Percentiles rank a stretch among this genome's conserved stretches.
Evolutionary conservation across 2,329 filamentous ascomycete species (phyloP).

Genomic region (Epichloe festucae): DNA sequence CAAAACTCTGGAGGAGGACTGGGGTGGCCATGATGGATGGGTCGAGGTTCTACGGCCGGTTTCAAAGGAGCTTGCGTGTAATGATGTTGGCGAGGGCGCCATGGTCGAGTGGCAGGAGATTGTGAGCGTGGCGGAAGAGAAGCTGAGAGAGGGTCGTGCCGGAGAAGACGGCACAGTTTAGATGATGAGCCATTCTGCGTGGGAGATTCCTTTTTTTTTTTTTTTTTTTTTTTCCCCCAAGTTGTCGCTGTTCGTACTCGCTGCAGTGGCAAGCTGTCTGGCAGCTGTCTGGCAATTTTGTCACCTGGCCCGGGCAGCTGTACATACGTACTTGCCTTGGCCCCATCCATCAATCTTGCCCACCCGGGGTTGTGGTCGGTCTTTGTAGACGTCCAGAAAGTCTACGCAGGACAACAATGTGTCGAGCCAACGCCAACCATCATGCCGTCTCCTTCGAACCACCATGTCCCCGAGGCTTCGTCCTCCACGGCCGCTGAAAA

Average conservation of each 20-base stretch:
- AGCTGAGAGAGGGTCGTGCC: slow-evolving; percentile 36
- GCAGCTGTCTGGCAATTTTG: neutral
- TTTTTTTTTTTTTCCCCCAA: too few species aligned
- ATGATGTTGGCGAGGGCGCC: slow-evolving; percentile 67
- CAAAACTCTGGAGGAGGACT: slow-evolving; percentile 56
- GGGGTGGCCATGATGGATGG: slow-evolving; percentile 41
- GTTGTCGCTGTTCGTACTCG: too few species aligned
- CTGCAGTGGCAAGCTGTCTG: neutral
- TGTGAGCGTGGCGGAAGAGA: slow-evolving; percentile 48
- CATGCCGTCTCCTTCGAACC: slow-evolving; percentile 7
- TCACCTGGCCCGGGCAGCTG: neutral
- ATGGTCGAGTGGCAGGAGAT: slow-evolving; percentile 76
- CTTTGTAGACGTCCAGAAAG: too few species aligned
- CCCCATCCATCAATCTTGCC: too few species aligned
- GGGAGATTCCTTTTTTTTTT: neutral
- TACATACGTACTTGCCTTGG: neutral
- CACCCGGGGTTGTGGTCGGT: too few species aligned
- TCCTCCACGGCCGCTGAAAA: slow-evolving; percentile 5
- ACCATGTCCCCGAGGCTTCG: neutral
- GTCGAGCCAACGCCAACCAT: neutral
- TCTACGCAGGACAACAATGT: too few species aligned
- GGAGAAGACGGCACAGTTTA: neutral
- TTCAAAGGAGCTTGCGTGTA: slow-evolving; percentile 67
- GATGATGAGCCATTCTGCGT: neutral
- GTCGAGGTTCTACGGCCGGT: slow-evolving; percentile 61